These are phyloP conservation scores for Penicillium aurantiogriseum DNA, from an alignment of 2,329 filamentous ascomycete genomes.

Conservation along the genomic window DNA sequence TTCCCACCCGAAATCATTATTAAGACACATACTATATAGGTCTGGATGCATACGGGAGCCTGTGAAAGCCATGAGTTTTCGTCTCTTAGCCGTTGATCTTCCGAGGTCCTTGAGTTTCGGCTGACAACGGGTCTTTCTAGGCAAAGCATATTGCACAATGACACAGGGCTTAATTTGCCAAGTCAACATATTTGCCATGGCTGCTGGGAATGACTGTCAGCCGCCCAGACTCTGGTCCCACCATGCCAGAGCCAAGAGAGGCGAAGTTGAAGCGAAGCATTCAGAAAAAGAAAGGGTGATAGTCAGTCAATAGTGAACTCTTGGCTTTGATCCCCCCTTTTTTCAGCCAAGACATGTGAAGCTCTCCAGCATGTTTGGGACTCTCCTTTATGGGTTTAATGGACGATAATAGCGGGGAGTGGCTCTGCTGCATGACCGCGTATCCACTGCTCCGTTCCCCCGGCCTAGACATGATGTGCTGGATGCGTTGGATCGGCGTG, in stretches of 20 bases:
- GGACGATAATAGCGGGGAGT: conserved; percentile 23
- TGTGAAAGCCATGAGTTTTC: conserved; percentile 16
- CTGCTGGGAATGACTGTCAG: conserved; percentile 14
- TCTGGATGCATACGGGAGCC: conserved; percentile 7
- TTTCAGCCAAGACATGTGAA: conserved; percentile 33
- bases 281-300: conserved; percentile 19
- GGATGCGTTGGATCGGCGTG: conserved; percentile 27
- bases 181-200: conserved; percentile 16
- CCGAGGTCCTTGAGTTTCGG: conserved; percentile 32
- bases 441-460: conserved; percentile 18
- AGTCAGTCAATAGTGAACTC: conserved; percentile 30
- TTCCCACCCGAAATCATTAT: conserved; percentile 9
- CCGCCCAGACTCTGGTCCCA: conserved; percentile 12
- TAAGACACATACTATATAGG: conserved; percentile 6
- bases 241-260: conserved; percentile 27
- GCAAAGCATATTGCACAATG: conserved; percentile 18
- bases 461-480: conserved; percentile 21
- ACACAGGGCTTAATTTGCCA: conserved; percentile 11
- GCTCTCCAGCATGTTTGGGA: conserved; percentile 18
- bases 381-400: conserved; percentile 14
- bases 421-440: conserved; percentile 20
- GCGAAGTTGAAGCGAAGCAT: conserved; percentile 27
- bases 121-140: conserved; percentile 23
- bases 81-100: conserved; percentile 32
- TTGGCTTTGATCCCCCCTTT: conserved; percentile 22